phyloP scores from a whole-genome alignment of 2,329 filamentous ascomycete species.

The Phialophora macrospora region DNA sequence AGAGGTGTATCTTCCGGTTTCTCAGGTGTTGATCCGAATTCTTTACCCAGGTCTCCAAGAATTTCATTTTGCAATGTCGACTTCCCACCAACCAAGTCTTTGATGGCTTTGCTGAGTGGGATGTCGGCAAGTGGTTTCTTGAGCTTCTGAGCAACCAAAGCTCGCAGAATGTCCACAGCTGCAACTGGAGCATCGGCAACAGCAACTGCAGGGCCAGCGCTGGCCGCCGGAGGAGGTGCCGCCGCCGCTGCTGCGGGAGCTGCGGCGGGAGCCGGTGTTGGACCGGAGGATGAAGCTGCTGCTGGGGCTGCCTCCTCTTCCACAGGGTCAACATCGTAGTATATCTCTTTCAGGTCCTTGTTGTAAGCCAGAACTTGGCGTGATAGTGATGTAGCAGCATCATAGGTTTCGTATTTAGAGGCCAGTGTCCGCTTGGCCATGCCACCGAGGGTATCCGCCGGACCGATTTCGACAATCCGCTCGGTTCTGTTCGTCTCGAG shows the following conservation, averaged over 20 bases:
- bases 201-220: conserved; percentile 82
- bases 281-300: conserved; percentile 48
- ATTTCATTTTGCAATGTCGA: conserved; percentile 99
- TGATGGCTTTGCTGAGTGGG: conserved; percentile 94
- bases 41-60: conserved; percentile 93
- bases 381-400: conserved; percentile 94
- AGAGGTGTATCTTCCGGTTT: conserved; percentile 97
- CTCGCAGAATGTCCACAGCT: conserved; percentile 85
- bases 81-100: conserved; percentile 97
- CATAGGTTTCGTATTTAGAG: conserved; percentile 98
- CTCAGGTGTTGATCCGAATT: conserved; percentile 96
- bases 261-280: conserved; percentile 59
- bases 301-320: conserved; percentile 79
- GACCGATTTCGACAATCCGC: conserved; percentile 96
- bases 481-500: conserved; percentile 94
- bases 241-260: conserved; percentile 60
- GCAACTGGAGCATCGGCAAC: conserved; percentile 85
- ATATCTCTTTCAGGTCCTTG: conserved; percentile 99
- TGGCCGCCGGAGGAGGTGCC: conserved; percentile 64
- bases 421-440: conserved; percentile 97
- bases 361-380: conserved; percentile 99
- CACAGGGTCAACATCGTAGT: conserved; percentile 95
- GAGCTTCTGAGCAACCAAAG: conserved; percentile 92
- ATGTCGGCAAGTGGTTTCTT: conserved; percentile 92
- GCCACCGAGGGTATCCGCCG: conserved; percentile 92